Evolutionary conservation across 768 basidiomycete genomes (phyloP), one percentile per base, ranked within the genome.

Genomic region (Amanita polypyramis): DNA sequence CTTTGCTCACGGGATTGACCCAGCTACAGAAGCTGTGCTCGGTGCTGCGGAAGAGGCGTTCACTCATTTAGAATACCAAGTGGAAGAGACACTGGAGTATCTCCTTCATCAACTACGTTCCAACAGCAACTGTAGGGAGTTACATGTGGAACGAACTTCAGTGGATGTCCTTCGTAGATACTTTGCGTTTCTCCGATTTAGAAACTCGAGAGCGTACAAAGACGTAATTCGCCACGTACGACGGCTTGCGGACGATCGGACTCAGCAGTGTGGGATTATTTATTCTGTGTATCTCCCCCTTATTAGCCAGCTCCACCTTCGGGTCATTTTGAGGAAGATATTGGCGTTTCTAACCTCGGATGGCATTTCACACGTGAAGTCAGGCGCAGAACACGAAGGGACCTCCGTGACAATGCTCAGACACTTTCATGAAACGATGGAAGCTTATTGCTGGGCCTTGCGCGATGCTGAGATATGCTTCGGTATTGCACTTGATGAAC

Each of bases 141-240:
- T 25, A 54, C 57, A 0, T 56, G 69, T 30, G 58, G 63, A 39
- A 58, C 58, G 7, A 52, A 51, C 12, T 57, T 10, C 58, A 4
- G 51, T 70, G 11, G 67, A 71, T 33, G 57, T 57, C n/a, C 52
- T 80, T 1, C 65, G 72, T 8, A 72, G 69, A 50, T 80, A 73
- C 55, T 67, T 79, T 37, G 62, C 72, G 9, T 79, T 80, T 52
- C 60, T 80, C 0, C 70, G 77, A n/a, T 80, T 76, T 51, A 65
- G 79, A 11, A 80, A 80, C 50, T 71, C 75, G 53, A 59, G 62
- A 7, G 67, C 66, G 10, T 80, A 77, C 52, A 54, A 58, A 19
- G 57, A 69, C 38, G 68, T 68, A 9, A 59, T 76, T 4, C 51
- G 62, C 19, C 65, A 64, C 38, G 8, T 48, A 15, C 32, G 56